Base-by-base conservation (phyloP, 768 basidiomycete species). In the Leccinum boreale region DNA sequence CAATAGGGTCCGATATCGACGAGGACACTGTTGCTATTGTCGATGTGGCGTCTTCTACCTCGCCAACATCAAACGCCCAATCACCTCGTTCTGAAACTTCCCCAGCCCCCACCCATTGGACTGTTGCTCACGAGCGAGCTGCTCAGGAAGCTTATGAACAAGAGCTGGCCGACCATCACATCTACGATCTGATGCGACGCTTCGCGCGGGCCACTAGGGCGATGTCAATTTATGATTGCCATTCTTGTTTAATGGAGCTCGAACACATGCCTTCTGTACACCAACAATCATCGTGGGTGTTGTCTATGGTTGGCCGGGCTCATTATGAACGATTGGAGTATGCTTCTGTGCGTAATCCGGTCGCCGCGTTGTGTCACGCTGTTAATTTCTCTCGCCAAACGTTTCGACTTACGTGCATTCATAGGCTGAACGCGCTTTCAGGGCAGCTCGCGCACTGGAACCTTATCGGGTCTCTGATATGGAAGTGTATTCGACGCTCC, bases 401-500 rank as follows among this genome's bases (percentile, higher is more conserved):
- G 50, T 33, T 50, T 21, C 5, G n/a, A 53, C 52, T 65, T 61
- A 60, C 62, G 58, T 65, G 39, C 52, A 66, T 69, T 60, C 59
- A 36, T 66, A 97, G 95, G 92, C 96, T 39, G 90, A 94, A 69
- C 85, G 92, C 66, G 91, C 91, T 21, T 98, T 95, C 78, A 83
- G 84, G 63, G 82, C 85, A 17, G 84, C 92, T 52, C 83, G 94
- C 45, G 77, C 77, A n/a, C 76, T 91, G 59, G 90, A 98, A 62
- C 95, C 95, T n/a, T 90, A 92, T 78, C 85, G 92, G 23, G 72
- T 95, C 57, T 84, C 84, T 78, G 91, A 94, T 71, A 94, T 97
- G 92, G 95, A 98, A 74, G 85, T 94, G 44, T 97, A 93, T 74
- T 97, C 95, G 48, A 97, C 97, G 26, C 81, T 96, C 35, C 78